Base-by-base conservation (phyloP, 2,329 filamentous ascomycete genomes). In the Onygenales sp. region DNA sequence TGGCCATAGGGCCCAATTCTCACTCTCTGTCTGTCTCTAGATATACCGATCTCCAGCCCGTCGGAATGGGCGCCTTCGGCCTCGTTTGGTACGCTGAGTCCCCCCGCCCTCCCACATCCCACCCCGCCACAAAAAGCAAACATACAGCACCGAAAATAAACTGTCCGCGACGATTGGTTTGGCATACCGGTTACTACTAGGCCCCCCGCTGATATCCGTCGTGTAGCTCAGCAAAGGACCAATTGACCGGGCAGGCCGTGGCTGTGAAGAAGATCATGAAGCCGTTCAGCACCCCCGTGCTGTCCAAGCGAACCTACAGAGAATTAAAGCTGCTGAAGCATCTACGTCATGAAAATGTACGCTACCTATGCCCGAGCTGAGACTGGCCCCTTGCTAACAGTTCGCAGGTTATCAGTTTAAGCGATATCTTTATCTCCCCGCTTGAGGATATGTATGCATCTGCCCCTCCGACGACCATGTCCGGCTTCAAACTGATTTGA, bases 211-310 rank as follows among this genome's bases (percentile, higher is more conserved):
- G 37, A 56, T 50, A 44, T 32, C 14, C 50, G 42, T 44, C 52
- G 40, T 58, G 62, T 69, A 97, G 92, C 75, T 97, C 93, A 59
- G 93, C 93, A 54, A 92, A 90, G 75, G 93, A 98, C 72, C 91
- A 97, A 77, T 89, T 98, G 73, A 97, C 93, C 56, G 88, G 83
- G 70, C 91, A 96, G 73, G 90, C 91, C 73, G 93, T 98, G 57
- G 93, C 93, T 55, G 91, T 98, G 70, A 98, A 98, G 82, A 98
- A 98, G 83, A 98, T 98, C 68, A 97, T 98, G 92, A 98, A 97
- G 79, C 93, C 93, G 8, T 98, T 98, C 75, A 96, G 91, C 79
- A 98, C 93, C n/a, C 91, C 93, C 1, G 93, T 98, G 55, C 80
- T 98, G 47, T 93, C 93, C 55, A 98, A 98, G 79, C 83, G 93